Evolutionary conservation across 2,329 filamentous ascomycete genomes (phyloP).

Genomic region (Purpureocillium lavendulum): DNA sequence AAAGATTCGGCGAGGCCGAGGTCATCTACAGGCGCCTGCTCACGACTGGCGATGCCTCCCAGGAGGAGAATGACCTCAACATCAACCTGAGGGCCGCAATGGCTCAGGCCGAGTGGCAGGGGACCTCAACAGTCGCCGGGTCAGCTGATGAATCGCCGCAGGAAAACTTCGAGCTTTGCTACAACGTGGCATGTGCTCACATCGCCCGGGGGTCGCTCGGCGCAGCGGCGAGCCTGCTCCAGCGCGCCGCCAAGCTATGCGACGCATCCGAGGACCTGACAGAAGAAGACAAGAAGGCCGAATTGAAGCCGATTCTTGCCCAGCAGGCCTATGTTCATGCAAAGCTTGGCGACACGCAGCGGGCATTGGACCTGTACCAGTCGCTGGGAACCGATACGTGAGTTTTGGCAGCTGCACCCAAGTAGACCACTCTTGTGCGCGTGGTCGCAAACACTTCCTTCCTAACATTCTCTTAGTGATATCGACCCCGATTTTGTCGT

Average conservation of each 20-base stretch:
- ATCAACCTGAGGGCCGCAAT: conserved; percentile 69
- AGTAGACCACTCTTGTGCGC: background rate
- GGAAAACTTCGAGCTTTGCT: conserved; percentile 73
- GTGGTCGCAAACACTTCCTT: no score
- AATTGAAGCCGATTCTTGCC: conserved; percentile 66
- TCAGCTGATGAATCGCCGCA: conserved; percentile 48
- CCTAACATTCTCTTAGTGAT: conserved; percentile 34
- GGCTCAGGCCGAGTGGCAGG: conserved; percentile 66
- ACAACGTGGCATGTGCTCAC: conserved; percentile 68
- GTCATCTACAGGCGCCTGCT: conserved; percentile 54
- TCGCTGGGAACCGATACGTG: conserved; percentile 56
- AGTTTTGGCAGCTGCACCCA: conserved; percentile 17
- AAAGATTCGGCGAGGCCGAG: conserved; percentile 61
- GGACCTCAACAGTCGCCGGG: conserved; percentile 32
- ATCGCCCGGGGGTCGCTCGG: conserved; percentile 61
- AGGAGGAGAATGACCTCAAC: conserved; percentile 64
- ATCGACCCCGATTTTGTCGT: conserved; percentile 58
- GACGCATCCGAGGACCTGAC: conserved; percentile 64
- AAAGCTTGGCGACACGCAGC: conserved; percentile 55
- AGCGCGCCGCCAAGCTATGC: conserved; percentile 62
- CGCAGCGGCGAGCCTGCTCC: conserved; percentile 58
- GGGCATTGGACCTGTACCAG: conserved; percentile 55
- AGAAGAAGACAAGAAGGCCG: conserved; percentile 65
- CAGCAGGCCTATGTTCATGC: conserved; percentile 69
- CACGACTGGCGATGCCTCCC: conserved; percentile 32